Evolutionary conservation across 1,284 basidiomycete species (phyloP).

Genomic region (Lentinula novae-zelandiae): DNA sequence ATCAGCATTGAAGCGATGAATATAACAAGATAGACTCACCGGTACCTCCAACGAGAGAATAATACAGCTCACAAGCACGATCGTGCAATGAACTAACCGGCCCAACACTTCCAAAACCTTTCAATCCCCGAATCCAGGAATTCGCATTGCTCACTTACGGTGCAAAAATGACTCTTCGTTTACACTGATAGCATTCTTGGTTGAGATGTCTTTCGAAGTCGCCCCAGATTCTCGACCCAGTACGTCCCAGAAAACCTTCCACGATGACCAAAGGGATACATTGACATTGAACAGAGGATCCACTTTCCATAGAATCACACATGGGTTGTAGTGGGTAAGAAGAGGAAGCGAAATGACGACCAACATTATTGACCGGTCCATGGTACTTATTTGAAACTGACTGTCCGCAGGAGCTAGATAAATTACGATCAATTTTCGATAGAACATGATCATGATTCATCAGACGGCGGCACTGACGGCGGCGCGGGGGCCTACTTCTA

Average conservation of each 20-base stretch:
- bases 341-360: background rate
- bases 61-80: constrained; percentile 56
- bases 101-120: constrained; percentile 33
- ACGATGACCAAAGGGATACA: constrained; percentile 47
- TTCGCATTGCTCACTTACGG: constrained; percentile 25
- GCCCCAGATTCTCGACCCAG: constrained; percentile 42
- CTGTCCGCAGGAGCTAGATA: no score
- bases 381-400: no score
- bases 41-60: constrained; percentile 44
- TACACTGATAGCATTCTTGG: constrained; percentile 17
- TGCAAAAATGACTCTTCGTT: constrained; percentile 32
- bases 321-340: background rate
- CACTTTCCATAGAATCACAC: background rate
- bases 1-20: background rate
- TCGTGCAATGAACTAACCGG: constrained; percentile 56
- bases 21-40: constrained; percentile 25
- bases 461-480: no score
- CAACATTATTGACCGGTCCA: background rate
- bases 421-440: no score
- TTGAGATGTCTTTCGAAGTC: constrained; percentile 35
- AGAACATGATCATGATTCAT: no score
- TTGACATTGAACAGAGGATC: background rate
- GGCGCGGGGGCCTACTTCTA: no score
- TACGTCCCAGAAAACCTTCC: constrained; percentile 49
- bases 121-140: background rate